These are phyloP conservation scores for Clonostachys rhizophaga DNA, from an alignment of 2,329 filamentous ascomycete genomes.

Conservation along the genomic window DNA sequence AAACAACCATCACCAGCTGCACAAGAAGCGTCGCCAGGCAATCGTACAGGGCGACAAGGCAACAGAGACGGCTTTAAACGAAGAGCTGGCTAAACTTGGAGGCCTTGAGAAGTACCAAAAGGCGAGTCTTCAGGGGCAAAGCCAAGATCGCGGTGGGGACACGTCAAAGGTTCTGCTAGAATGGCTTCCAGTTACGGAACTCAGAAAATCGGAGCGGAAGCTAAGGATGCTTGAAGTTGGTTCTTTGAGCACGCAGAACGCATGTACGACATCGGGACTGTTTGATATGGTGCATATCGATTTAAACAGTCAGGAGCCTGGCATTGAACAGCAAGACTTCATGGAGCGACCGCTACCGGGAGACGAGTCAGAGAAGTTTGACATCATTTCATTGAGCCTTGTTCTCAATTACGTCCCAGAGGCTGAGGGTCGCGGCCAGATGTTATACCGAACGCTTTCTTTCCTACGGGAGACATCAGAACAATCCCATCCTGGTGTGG, in stretches of 20 bases:
- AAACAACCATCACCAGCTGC: slow-evolving; percentile 59
- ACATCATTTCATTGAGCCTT: slow-evolving; percentile 86
- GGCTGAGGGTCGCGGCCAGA: slow-evolving; percentile 68
- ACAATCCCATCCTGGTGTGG: slow-evolving; percentile 3
- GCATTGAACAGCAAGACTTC: slow-evolving; percentile 87
- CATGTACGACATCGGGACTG: slow-evolving; percentile 66
- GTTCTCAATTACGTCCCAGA: slow-evolving; percentile 94
- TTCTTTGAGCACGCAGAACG: slow-evolving; percentile 78
- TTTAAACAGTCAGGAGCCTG: slow-evolving; percentile 76
- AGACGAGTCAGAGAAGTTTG: slow-evolving; percentile 62
- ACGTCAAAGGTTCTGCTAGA: slow-evolving; percentile 60
- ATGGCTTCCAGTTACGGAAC: slow-evolving; percentile 42
- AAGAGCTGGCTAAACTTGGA: slow-evolving; percentile 52
- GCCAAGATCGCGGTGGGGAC: slow-evolving; percentile 61
- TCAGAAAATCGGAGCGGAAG: slow-evolving; percentile 14
- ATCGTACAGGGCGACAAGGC: slow-evolving; percentile 41
- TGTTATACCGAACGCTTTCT: slow-evolving; percentile 71
- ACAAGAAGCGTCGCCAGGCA: slow-evolving; percentile 58
- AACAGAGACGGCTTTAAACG: slow-evolving; percentile 33
- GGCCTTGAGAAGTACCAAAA: slow-evolving; percentile 61
- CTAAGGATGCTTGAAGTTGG: slow-evolving; percentile 83
- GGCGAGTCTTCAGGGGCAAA: slow-evolving; percentile 65
- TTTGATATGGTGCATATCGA: slow-evolving; percentile 84
- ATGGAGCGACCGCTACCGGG: slow-evolving; percentile 78
- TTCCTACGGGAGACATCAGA: slow-evolving; percentile 51